phyloP scores from a whole-genome alignment of 2,329 filamentous ascomycete genomes.

The Grosmannia serpens region DNA sequence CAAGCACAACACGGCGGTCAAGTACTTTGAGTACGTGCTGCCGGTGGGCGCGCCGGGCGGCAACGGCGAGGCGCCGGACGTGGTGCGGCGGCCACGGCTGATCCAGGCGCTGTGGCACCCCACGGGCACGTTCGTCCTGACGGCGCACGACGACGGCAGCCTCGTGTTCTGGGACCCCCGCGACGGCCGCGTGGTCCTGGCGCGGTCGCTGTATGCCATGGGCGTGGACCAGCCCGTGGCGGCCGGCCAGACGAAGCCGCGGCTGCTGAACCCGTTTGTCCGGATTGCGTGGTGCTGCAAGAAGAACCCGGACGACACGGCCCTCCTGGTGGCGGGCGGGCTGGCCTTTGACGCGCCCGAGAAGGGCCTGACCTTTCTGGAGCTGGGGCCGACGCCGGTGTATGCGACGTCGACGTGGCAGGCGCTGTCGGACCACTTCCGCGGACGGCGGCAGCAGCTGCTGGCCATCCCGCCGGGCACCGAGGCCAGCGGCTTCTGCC shows the following conservation, averaged over 20 bases:
- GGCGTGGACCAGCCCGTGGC: conserved; percentile 56
- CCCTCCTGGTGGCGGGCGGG: conserved; percentile 75
- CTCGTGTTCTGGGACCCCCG: conserved; percentile 91
- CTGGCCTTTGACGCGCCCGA: conserved; percentile 52
- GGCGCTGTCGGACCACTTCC: conserved; percentile 64
- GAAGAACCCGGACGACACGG: conserved; percentile 85
- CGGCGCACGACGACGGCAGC: conserved; percentile 81
- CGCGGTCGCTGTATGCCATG: conserved; percentile 64
- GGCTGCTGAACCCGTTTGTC: conserved; percentile 61
- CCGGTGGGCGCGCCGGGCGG: conserved; percentile 76
- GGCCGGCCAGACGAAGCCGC: conserved; percentile 32
- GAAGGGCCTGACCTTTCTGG: conserved; percentile 78
- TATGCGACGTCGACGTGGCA: conserved; percentile 92
- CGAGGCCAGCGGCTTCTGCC: conserved; percentile 66
- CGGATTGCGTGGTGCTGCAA: conserved; percentile 90
- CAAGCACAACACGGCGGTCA: conserved; percentile 71
- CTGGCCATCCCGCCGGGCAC: conserved; percentile 68
- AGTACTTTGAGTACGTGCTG: conserved; percentile 74
- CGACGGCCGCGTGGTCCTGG: conserved; percentile 73
- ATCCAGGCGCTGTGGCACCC: conserved; percentile 90
- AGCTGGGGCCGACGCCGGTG: conserved; percentile 76
- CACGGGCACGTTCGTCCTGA: conserved; percentile 79
- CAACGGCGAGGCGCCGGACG: conserved; percentile 51
- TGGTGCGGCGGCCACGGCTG: conserved; percentile 58
- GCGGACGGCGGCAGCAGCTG: conserved; percentile 59